These are phyloP conservation scores for Monilinia polystroma DNA, from an alignment of 2,329 filamentous ascomycete species.

Conservation along the genomic window DNA sequence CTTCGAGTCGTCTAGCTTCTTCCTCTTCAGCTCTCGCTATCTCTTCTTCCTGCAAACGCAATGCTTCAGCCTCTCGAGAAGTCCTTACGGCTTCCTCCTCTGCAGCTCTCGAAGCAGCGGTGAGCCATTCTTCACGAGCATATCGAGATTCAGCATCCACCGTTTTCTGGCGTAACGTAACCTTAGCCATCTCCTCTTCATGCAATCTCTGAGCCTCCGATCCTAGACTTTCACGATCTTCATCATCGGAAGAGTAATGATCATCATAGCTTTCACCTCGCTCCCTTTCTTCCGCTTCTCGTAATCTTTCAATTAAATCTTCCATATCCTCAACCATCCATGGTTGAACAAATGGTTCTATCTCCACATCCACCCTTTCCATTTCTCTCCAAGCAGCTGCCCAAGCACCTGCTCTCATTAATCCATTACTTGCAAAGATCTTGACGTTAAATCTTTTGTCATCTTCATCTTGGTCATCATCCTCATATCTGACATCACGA, in stretches of 20 bases:
- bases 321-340: conserved; percentile 60
- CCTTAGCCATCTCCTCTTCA: conserved; percentile 25
- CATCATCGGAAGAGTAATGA: conserved; percentile 32
- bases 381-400: conserved; percentile 93
- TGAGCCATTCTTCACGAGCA: neutral
- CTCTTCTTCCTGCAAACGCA: neutral
- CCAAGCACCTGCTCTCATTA: conserved; percentile 93
- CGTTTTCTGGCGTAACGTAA: conserved; percentile 11
- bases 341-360: conserved; percentile 69
- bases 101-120: neutral
- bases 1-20: neutral
- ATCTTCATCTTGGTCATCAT: conserved; percentile 27
- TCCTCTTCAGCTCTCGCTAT: neutral
- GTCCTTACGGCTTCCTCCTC: conserved; percentile 1
- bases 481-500: conserved; percentile 38
- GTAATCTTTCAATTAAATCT: conserved; percentile 44
- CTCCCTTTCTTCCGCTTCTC: conserved; percentile 20
- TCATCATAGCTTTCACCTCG: conserved; percentile 32
- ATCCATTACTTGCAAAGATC: conserved; percentile 89
- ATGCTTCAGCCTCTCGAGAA: neutral
- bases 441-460: conserved; percentile 69
- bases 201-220: conserved; percentile 23
- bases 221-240: conserved; percentile 16
- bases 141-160: neutral
- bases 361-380: conserved; percentile 95